Evolutionary conservation across 1,139 yeast species (phyloP).

Genomic region (Pichia cactophila): DNA sequence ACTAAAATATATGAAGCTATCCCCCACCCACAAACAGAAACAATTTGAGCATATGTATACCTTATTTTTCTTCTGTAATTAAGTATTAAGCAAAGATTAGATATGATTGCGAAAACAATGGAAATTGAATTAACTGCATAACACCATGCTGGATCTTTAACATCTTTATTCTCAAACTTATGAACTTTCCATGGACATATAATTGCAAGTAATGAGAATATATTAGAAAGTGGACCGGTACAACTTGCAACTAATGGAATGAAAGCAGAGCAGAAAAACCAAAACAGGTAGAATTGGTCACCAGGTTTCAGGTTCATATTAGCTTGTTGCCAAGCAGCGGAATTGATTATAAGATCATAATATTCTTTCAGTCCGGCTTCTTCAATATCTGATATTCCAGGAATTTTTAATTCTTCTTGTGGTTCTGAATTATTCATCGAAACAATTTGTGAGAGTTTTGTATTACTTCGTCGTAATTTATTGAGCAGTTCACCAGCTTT

Average conservation of each 20-base stretch:
- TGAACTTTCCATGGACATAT: conserved; percentile 59
- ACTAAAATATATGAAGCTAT: conserved; percentile 47
- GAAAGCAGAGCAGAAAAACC: conserved; percentile 58
- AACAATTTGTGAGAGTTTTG: neutral
- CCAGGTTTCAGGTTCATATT: conserved; percentile 36
- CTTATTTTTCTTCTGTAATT: conserved; percentile 55
- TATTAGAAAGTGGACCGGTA: conserved; percentile 68
- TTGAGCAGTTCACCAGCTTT: neutral
- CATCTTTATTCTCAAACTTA: conserved; percentile 20
- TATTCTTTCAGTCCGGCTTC: conserved; percentile 16
- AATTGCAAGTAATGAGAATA: conserved; percentile 64
- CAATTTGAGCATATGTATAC: conserved; percentile 50
- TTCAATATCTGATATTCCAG: conserved; percentile 6
- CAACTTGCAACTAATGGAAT: conserved; percentile 73
- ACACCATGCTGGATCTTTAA: conserved; percentile 38
- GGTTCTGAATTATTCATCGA: neutral
- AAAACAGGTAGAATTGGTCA: conserved; percentile 39
- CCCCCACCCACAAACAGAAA: conserved; percentile 59
- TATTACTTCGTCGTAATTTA: neutral
- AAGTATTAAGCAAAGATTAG: conserved; percentile 57
- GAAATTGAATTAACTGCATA: conserved; percentile 54
- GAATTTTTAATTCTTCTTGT: neutral
- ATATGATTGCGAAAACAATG: conserved; percentile 53
- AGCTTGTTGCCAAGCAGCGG: conserved; percentile 25
- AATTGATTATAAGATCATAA: conserved; percentile 19